Evolutionary conservation across 2,329 filamentous ascomycete species (phyloP).

Genomic region (Domatiomyces globalis): DNA sequence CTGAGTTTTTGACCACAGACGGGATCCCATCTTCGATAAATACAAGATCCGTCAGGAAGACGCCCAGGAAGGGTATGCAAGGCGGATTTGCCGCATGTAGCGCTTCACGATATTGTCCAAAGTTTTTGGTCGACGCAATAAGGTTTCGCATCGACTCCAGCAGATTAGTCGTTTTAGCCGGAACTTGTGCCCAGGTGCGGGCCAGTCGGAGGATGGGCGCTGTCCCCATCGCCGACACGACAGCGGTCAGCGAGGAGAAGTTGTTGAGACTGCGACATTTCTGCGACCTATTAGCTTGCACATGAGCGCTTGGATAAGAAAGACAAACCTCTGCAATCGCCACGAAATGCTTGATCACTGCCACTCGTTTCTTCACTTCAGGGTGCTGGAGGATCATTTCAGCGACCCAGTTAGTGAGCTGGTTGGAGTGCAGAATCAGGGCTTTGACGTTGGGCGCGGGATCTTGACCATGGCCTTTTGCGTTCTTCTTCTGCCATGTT

Average conservation of each 20-base stretch:
- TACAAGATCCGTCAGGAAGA: conserved; percentile 91
- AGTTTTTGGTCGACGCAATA: conserved; percentile 97
- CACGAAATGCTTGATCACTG: conserved; percentile 97
- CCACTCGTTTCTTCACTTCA: conserved; percentile 88
- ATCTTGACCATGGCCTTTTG: conserved; percentile 58
- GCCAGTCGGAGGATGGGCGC: conserved; percentile 88
- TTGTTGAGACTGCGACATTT: conserved; percentile 93
- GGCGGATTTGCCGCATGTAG: conserved; percentile 87
- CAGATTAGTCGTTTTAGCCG: conserved; percentile 62
- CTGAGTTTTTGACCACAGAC: conserved; percentile 88
- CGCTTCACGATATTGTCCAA: conserved; percentile 87
- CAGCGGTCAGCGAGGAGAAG: conserved; percentile 92
- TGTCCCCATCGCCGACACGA: conserved; percentile 88
- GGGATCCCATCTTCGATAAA: conserved; percentile 98
- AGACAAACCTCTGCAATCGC: conserved; percentile 76
- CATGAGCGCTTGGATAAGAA: not conserved
- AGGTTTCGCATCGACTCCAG: conserved; percentile 84
- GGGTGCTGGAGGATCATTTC: conserved; percentile 95
- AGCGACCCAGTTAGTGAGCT: conserved; percentile 98
- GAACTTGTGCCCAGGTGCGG: conserved; percentile 88
- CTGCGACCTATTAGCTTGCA: conserved; percentile 32
- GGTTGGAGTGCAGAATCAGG: conserved; percentile 92
- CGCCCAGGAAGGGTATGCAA: conserved; percentile 96
- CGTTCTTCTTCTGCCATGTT: conserved; percentile 95
- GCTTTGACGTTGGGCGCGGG: conserved; percentile 90